Evolutionary conservation across 139 green algal genomes (phyloP), one percentile per base, ranked within the genome.

Genomic region (Chlamydomonas sphaeroides): DNA sequence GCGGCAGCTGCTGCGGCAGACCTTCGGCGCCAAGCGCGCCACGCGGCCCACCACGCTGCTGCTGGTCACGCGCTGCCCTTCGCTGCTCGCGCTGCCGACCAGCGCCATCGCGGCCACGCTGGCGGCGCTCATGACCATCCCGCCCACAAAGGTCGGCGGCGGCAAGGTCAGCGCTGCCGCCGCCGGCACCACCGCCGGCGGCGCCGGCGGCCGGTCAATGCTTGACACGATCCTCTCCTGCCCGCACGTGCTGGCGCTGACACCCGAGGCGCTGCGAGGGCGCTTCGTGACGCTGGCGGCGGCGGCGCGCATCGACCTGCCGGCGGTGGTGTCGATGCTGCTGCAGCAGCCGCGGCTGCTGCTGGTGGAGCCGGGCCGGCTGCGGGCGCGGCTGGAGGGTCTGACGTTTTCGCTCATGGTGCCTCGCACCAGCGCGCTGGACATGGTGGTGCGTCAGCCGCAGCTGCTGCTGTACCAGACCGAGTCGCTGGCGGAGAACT

Each of bases 381-480:
- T 84, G 38, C 48, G 65, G 26, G 7, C 65, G 36, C 48, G 65
- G 26, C 65, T 84, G 77, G 65, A 84, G 65, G 65, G 35, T 1
- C 65, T 84, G 18, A 75, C 65, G 23, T 76, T 76, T 14, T 67
- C 38, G 5, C 33, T 84, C 35, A 74, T 83, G 62, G 48, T 83
- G 33, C 76, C 76, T 3, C 62, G 76, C 28, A 41, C 26, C 5
- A 41, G 69, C 32, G 75, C 79, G 35, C 67, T 87, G 35, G 75
- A 84, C 42, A 80, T 87, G 75, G 56, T 87, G 28, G 83, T 87
- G 41, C 83, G 83, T 23, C 83, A 87, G 83, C 83, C 83, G 21
- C 75, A 84, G 75, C 67, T 87, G 35, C 68, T 87, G 42, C 45
- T 84, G 48, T 87, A 87, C 75, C 11, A 68, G 5, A 77, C 83